Evolutionary conservation across 208 protist genomes (phyloP).

Genomic region (Leishmania guyanensis): DNA sequence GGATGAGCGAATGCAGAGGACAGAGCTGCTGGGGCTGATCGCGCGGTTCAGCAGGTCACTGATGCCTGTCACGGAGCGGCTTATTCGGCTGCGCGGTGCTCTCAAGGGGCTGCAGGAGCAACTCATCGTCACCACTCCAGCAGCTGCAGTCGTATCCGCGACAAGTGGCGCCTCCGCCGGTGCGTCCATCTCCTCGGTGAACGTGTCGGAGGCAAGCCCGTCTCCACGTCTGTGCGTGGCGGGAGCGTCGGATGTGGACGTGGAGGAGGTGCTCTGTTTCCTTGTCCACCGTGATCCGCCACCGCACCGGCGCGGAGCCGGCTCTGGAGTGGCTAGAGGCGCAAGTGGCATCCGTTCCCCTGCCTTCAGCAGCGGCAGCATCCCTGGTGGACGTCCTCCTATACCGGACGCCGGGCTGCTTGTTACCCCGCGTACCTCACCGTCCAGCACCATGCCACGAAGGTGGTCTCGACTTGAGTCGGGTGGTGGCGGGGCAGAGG

Average conservation of each 20-base stretch:
- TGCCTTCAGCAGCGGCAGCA: conserved; percentile 12
- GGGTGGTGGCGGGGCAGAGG: neutral
- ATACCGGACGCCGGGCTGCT: conserved; percentile 10
- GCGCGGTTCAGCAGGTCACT: conserved; percentile 30
- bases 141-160: neutral
- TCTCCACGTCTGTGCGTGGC: conserved; percentile 22
- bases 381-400: conserved; percentile 10
- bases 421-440: conserved; percentile 3
- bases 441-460: neutral
- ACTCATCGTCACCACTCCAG: neutral
- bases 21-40: conserved; percentile 29
- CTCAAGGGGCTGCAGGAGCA: conserved; percentile 42
- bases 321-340: neutral
- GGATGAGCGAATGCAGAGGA: neutral
- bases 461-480: conserved; percentile 16
- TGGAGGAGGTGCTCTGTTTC: conserved; percentile 32
- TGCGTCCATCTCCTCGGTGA: neutral
- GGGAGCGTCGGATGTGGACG: conserved; percentile 14
- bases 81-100: conserved; percentile 39
- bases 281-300: conserved; percentile 27
- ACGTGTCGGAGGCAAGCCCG: neutral
- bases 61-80: conserved; percentile 59
- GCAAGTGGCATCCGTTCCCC: neutral
- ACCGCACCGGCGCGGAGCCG: neutral
- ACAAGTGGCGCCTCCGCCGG: neutral